Base-by-base conservation (phyloP, 2,329 filamentous ascomycete genomes). In the Aureobasidium sp. region DNA sequence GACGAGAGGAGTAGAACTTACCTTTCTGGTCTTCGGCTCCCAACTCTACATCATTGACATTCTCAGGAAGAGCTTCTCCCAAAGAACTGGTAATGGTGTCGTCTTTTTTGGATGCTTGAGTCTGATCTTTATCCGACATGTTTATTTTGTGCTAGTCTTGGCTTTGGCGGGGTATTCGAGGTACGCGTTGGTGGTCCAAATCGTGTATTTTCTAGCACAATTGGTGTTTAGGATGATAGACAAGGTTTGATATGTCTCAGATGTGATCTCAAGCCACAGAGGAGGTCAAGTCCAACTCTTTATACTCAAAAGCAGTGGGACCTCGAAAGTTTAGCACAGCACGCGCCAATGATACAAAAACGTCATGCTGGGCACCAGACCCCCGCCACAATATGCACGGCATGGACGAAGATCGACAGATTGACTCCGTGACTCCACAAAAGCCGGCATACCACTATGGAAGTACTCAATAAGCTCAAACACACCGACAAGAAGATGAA, bases 21-120 rank as follows among this genome's bases (percentile, higher is more conserved):
- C 58, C 58, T 61, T 61, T 61, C 23, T 61, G 58, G 2, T 61
- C 43, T 36, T 61, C 23, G 8, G 31, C 36, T 4, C 58, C 58
- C 25, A 61, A 10, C 2, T 61, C 58, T 4, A 61, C 58, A 9
- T 61, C 15, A 25, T 61, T 61, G 33, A 61, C 40, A 18, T 61
- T 50, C 2, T 61, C 58, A 7, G 58, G 58, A 16, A 61, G 10
- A 20, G 40, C 51, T 7, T 61, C 58, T 4, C 45, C 15, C 10
- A 51, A 29, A 1, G 33, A 25, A 13, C 29, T 61, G 33, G 50
- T 61, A 18, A 61, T 27, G 36, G 43, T 45, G 25, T 61, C 58
- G 43, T 45, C 33, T 31, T 61, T 33, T 16, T 50, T 4, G 9
- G 55, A 42, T 1, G 27, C 56, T 13, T 60, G 13, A 42, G 48